These are phyloP conservation scores for Pyrenophora seminiperda DNA, from an alignment of 2,329 filamentous ascomycete species.

Conservation along the genomic window DNA sequence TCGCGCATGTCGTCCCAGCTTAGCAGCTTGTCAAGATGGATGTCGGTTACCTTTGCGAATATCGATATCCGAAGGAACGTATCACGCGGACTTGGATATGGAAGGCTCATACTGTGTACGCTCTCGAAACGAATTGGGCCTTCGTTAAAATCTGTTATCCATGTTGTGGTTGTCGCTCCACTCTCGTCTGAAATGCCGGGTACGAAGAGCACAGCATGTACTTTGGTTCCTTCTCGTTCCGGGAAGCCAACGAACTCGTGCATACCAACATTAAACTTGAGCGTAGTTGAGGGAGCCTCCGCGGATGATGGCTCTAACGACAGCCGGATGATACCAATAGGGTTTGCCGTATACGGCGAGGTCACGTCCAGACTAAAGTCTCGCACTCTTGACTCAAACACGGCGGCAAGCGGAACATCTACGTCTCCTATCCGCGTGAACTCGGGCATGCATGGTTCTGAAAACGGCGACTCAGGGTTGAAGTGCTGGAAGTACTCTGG, in stretches of 20 bases:
- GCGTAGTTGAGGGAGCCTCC: conserved; percentile 84
- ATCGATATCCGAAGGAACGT: conserved; percentile 84
- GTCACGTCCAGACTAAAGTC: conserved; percentile 90
- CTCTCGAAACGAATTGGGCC: conserved; percentile 92
- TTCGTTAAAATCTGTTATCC: conserved; percentile 93
- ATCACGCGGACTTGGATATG: conserved; percentile 74
- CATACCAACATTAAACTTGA: conserved; percentile 99
- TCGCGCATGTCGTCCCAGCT: conserved; percentile 99
- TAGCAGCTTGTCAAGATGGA: conserved; percentile 94
- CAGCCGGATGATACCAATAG: conserved; percentile 86
- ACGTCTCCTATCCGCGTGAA: conserved; percentile 93
- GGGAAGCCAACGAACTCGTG: conserved; percentile 93
- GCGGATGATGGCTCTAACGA: conserved; percentile 93
- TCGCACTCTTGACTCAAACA: conserved; percentile 93
- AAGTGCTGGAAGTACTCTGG: conserved; percentile 95
- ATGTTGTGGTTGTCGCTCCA: conserved; percentile 91
- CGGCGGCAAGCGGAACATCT: conserved; percentile 87
- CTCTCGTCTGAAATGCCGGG: conserved; percentile 83
- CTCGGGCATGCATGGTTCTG: conserved; percentile 86
- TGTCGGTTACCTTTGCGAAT: conserved; percentile 86
- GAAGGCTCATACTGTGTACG: conserved; percentile 96
- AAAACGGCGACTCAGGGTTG: conserved; percentile 89
- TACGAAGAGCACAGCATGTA: conserved; percentile 96
- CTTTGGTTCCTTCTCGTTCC: conserved; percentile 91
- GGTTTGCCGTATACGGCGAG: conserved; percentile 89